These are phyloP conservation scores for Syzygium aromaticum DNA, from an alignment of 345 rosid genomes.

Conservation along the genomic window DNA sequence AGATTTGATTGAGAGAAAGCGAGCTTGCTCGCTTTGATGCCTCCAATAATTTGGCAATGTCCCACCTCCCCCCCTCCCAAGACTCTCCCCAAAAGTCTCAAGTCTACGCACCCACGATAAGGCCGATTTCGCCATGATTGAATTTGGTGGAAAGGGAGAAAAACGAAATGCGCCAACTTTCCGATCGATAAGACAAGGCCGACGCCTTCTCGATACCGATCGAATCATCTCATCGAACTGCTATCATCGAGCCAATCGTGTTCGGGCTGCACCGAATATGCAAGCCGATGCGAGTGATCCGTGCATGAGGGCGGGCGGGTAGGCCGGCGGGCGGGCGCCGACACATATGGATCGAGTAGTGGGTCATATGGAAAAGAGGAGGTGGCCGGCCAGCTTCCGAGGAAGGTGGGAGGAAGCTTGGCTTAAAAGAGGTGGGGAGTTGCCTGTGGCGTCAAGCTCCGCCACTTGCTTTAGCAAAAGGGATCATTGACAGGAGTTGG, in stretches of 20 bases:
- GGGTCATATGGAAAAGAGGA: neutral
- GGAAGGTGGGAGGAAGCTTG: neutral
- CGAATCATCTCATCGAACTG: neutral
- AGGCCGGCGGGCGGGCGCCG: no score
- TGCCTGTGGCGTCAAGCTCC: neutral
- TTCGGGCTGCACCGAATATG: neutral
- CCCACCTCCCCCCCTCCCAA: neutral
- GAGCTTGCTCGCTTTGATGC: neutral
- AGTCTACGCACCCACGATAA: neutral
- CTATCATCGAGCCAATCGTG: rapidly evolving
- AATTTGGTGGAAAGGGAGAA: neutral
- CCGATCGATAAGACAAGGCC: neutral
- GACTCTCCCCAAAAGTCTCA: neutral
- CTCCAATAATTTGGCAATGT: neutral
- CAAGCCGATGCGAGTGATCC: neutral
- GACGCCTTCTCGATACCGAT: neutral
- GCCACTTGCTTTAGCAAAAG: neutral
- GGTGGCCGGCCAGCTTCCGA: neutral
- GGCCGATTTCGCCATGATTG: neutral
- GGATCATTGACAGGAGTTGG: neutral
- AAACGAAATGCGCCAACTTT: no score
- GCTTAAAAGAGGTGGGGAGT: neutral
- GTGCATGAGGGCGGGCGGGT: no score
- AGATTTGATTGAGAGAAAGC: neutral
- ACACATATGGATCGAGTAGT: neutral